A percentile compares a stretch with the other conserved stretches of the same genome.
These are phyloP conservation scores for Dictyostelium intermedium DNA, from an alignment of 78 protist genomes.

Conservation along the genomic window DNA sequence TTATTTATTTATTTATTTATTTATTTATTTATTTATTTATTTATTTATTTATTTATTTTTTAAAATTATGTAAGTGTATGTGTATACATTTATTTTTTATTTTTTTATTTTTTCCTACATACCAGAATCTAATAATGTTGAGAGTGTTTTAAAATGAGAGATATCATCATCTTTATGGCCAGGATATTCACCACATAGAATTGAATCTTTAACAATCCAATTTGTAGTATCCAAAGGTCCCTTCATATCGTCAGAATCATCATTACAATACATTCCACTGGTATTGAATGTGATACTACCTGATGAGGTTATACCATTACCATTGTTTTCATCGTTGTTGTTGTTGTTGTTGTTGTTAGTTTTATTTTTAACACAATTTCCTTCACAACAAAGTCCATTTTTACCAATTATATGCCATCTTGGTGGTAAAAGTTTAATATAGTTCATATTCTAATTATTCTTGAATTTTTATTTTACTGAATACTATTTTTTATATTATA, in stretches of 20 bases:
- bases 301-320: not conserved
- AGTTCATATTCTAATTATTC: not conserved
- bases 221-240: conserved; percentile 47
- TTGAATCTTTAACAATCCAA: conserved; percentile 34
- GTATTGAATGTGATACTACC: not conserved
- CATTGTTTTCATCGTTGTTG: not conserved
- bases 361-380: not conserved
- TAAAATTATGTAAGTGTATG: too few species aligned
- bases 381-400: conserved; percentile 61
- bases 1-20: not conserved
- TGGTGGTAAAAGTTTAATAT: conserved; percentile 46
- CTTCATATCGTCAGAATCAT: conserved; percentile 49
- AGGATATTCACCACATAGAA: conserved; percentile 69
- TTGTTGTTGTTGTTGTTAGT: not conserved
- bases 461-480: not conserved
- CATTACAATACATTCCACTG: not conserved
- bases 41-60: not conserved
- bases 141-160: not conserved
- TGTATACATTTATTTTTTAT: not conserved
- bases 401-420: conserved; percentile 72
- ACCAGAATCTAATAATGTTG: conserved; percentile 45
- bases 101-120: not conserved
- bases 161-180: conserved; percentile 12
- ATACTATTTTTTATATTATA: not conserved
- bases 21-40: not conserved